Base-by-base conservation (phyloP, 192 early-diverging fungal genomes). In the Podila horticola region DNA sequence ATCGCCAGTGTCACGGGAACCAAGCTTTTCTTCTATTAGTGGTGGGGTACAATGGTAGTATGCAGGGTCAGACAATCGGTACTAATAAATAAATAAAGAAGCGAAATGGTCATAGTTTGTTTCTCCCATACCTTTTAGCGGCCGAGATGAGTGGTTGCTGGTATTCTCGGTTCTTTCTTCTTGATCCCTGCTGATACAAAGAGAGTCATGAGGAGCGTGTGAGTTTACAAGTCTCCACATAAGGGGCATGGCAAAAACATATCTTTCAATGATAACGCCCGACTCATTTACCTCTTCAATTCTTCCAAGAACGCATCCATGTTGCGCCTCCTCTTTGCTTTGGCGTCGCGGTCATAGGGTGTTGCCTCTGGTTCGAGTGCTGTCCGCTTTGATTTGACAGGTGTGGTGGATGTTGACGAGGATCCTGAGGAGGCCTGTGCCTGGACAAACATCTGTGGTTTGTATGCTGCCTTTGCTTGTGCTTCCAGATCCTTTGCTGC, bases 281-380 rank as follows among this genome's bases (percentile, higher is more conserved):
- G 15, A 11, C 1, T 38, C 36, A 4, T 11, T 20, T 83, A 89
- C 89, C 83, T 82, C 84, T 95, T 96, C 45, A 97, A 84, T 66
- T 96, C 95, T 70, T 95, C 93, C 34, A 96, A 75, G 61, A 96
- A 96, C 28, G 89, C 75, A 69, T 97, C 95, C 67, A 97, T 74
- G 52, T 96, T 92, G 59, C 95, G 92, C 82, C 93, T 95, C 70
- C 87, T 88, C 55, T 83, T 86, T 26, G 86, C 69, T 48, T 89
- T 90, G 22, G 83, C 68, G 28, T 86, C 83, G 8, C 75, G 72
- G 17, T 82, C 65, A 58, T 74, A 79, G 4, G 48, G 65, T 24
- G 81, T 67, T 36, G 67, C 66, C 22, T 82, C 82, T 26, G 84
- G 72, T 38, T 82, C 84, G 13, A 82, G 76, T 57, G 70, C 67